Evolutionary conservation across 768 basidiomycete species (phyloP).

Genomic region (Collybia nuda): DNA sequence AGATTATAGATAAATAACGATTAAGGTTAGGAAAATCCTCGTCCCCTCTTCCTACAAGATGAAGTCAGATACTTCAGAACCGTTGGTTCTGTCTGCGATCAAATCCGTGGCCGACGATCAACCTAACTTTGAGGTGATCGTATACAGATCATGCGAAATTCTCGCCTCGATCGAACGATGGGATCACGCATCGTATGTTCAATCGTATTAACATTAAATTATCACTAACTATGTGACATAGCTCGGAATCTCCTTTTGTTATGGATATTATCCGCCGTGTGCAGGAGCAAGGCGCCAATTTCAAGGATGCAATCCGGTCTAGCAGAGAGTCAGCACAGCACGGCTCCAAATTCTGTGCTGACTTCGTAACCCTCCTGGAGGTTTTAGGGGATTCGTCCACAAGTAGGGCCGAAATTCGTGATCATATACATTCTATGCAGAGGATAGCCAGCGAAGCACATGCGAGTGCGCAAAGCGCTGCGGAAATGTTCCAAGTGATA

Average conservation of each 20-base stretch:
- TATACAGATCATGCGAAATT: background rate
- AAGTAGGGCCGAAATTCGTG: background rate
- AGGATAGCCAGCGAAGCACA: background rate
- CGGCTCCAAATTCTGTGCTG: constrained; percentile 1
- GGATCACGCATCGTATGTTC: constrained; percentile 7
- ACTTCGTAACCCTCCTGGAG: background rate
- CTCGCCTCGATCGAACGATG: constrained; percentile 5
- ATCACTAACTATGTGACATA: background rate
- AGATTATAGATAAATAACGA: too few species aligned
- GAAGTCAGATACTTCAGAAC: too few species aligned
- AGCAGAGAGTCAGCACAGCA: constrained; percentile 4
- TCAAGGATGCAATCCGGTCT: constrained; percentile 9
- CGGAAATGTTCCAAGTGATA: background rate
- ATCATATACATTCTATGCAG: constrained; percentile 1
- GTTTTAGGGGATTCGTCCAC: background rate
- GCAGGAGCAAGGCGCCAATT: constrained; percentile 6
- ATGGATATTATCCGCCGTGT: constrained; percentile 13
- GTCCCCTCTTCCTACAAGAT: too few species aligned
- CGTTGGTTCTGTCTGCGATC: too few species aligned
- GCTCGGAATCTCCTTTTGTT: constrained; percentile 11
- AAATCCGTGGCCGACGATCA: too few species aligned
- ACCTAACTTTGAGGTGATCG: too few species aligned
- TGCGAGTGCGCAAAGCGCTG: background rate
- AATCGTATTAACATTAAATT: background rate
- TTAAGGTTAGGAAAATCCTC: too few species aligned